These are phyloP conservation scores for Candida anglica DNA, from an alignment of 805 yeast genomes.

Conservation along the genomic window DNA sequence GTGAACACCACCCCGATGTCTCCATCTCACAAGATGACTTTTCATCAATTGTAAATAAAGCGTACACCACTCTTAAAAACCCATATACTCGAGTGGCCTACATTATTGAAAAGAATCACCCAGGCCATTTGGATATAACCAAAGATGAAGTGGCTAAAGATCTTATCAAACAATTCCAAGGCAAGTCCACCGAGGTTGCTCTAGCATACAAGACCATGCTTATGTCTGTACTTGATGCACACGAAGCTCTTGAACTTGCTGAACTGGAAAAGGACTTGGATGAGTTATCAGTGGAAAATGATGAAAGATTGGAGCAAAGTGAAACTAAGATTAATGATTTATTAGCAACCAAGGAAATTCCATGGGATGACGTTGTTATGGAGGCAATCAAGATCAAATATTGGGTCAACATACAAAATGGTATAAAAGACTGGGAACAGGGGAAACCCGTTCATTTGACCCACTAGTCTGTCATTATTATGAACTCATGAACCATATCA, in stretches of 20 bases:
- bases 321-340: conserved; percentile 45
- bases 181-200: conserved; percentile 23
- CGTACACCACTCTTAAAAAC: conserved; percentile 65
- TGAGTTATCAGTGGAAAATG: conserved; percentile 51
- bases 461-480: conserved; percentile 35
- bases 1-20: conserved; percentile 78
- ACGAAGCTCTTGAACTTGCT: conserved; percentile 75
- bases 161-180: conserved; percentile 39
- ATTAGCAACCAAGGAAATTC: conserved; percentile 33
- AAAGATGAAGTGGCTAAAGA: conserved; percentile 51
- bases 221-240: conserved; percentile 77
- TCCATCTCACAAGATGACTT: conserved; percentile 32
- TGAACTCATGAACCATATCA: too few relatives aligned
- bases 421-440: conserved; percentile 74
- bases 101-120: conserved; percentile 31
- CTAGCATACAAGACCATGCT: conserved; percentile 51
- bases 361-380: conserved; percentile 57
- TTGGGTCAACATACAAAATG: conserved; percentile 74
- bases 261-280: conserved; percentile 54
- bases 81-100: conserved; percentile 60
- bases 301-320: conserved; percentile 45
- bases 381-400: conserved; percentile 74
- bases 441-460: conserved; percentile 62
- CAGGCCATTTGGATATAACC: conserved; percentile 45
- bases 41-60: conserved; percentile 61